These are phyloP conservation scores for Rhizopogon vesiculosus DNA, from an alignment of 768 basidiomycete genomes.

Conservation along the genomic window DNA sequence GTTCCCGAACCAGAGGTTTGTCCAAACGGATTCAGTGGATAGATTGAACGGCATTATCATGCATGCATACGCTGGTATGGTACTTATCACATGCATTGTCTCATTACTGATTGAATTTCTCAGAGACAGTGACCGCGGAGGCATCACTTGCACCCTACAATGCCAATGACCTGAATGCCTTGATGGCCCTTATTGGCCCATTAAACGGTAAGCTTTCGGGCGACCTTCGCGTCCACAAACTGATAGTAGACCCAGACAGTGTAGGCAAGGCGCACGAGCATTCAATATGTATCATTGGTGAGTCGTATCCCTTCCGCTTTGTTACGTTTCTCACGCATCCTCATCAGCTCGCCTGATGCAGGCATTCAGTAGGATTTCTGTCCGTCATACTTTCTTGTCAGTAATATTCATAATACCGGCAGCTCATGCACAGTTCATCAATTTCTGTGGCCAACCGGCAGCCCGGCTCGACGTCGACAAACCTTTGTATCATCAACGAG, in stretches of 20 bases:
- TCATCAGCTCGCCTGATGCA: conserved; percentile 6
- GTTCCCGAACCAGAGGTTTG: conserved; percentile 2
- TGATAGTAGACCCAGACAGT: neutral
- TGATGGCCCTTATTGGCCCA: conserved; percentile 5
- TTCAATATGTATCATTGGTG: conserved; percentile 5
- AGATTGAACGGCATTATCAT: conserved; percentile 3
- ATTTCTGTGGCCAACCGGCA: conserved; percentile 33
- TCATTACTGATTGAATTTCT: neutral
- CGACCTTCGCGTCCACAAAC: no score
- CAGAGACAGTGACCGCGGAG: conserved; percentile 12
- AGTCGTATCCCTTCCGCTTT: neutral
- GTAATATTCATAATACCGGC: neutral
- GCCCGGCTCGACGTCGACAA: conserved; percentile 28
- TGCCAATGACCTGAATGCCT: conserved; percentile 4
- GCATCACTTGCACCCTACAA: conserved; percentile 12
- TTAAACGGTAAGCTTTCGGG: neutral
- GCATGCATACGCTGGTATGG: conserved; percentile 4
- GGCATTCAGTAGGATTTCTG: conserved; percentile 2
- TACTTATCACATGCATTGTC: no score
- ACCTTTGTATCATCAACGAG: conserved; percentile 14
- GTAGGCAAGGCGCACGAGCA: neutral
- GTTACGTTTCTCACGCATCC: neutral
- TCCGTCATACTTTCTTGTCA: conserved; percentile 3
- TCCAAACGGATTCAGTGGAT: neutral
- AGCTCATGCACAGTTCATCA: conserved; percentile 28